Conservation (phyloP, 495 filamentous ascomycete genomes). For the Venustampulla echinocandica region DNA sequence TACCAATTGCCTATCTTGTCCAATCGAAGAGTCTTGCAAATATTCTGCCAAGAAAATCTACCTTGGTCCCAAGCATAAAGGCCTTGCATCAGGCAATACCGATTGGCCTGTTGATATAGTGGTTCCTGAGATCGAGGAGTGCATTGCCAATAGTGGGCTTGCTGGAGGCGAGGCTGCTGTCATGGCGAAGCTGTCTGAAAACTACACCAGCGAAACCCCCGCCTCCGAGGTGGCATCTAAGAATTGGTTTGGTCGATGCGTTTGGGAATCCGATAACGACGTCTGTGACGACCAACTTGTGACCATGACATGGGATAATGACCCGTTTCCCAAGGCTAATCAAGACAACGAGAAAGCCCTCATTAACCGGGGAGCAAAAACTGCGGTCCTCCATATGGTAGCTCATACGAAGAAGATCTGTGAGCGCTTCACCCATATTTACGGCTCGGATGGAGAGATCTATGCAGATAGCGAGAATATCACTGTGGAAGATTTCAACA, state of each 20-base stretch:
- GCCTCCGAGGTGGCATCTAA: conserved; percentile 44
- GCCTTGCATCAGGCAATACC: conserved; percentile 45
- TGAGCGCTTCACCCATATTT: conserved; percentile 69
- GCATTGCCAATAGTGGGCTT: conserved; percentile 27
- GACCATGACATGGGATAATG: conserved; percentile 74
- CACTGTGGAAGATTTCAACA: conserved; percentile 53
- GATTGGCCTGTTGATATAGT: conserved; percentile 85
- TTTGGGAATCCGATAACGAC: conserved; percentile 86
- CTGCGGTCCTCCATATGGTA: conserved; percentile 87
- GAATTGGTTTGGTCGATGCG: conserved; percentile 89
- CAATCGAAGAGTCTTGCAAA: conserved; percentile 60
- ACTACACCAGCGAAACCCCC: conserved; percentile 53
- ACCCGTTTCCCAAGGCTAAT: conserved; percentile 28
- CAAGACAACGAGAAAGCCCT: conserved; percentile 14
- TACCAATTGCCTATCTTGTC: conserved; percentile 84
- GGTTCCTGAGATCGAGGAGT: conserved; percentile 82
- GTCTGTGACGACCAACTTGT: conserved; percentile 90
- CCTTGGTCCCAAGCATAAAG: conserved; percentile 36
- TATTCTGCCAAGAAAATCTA: conserved; percentile 84
- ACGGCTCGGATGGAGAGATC: conserved; percentile 80
- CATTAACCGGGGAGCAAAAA: conserved; percentile 60
- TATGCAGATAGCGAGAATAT: conserved; percentile 64
- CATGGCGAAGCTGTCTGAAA: conserved; percentile 47
- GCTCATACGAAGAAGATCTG: conserved; percentile 83
- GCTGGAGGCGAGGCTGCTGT: conserved; percentile 37